Base-by-base conservation (phyloP, 768 basidiomycete genomes). In the Imleria badia region DNA sequence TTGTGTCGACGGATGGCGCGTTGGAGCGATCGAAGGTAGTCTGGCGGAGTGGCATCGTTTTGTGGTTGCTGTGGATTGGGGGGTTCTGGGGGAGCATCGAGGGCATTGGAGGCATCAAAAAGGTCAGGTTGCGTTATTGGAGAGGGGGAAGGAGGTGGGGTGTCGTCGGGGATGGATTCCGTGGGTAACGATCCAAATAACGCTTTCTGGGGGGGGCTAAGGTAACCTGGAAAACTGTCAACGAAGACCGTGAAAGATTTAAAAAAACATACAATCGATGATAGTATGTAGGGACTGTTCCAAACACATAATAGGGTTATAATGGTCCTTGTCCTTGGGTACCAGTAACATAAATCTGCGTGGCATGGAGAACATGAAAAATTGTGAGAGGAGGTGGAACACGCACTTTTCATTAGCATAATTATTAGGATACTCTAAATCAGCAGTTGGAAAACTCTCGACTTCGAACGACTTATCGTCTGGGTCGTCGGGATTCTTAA, bases 271-370 rank as follows among this genome's bases (percentile, higher is more conserved):
- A 88, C 89, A 80, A 71, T 89, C 81, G 54, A 91, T 72, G 43
- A 93, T 91, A 45, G 83, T 83, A 67, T 85, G 78, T 29, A 94
- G 70, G 12, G 85, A 80, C 55, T 79, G 77, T 73, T 90, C 87
- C 33, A 94, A 74, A 64, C 88, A 88, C 77, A 86, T 80, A 52
- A 94, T 86, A 14, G 91, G 91, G 66, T 89, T 87, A 70, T 92
- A 94, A 60, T 92, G 89, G 61, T 94, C 90, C 60, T 84, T 84
- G 75, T 94, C 91, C 63, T 85, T 89, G 30, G 91, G 91, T 41
- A 79, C 83, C 48, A 93, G 79, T 55, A 93, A 78, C 57, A 89
- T 79, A 73, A 84, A 93, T 67, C 89, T 91, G 19, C 0, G 52
- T 13, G 56, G 48, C 7, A 13, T 2, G 40, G 23, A 15, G 6